Evolutionary conservation across 306 rosid genomes (phyloP).

Genomic region (Oxytropis ochrocephala): DNA sequence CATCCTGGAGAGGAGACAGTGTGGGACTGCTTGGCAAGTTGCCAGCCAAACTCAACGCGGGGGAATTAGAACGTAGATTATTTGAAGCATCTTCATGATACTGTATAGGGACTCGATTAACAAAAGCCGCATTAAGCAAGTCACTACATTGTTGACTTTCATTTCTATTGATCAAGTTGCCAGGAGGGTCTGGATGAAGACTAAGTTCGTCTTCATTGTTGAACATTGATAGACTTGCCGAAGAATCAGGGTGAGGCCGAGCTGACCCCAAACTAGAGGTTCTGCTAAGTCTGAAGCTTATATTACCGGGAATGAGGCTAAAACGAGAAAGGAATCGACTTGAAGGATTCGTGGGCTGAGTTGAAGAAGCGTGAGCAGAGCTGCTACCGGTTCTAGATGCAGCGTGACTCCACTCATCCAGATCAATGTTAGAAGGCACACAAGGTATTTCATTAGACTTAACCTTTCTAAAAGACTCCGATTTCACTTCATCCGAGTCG

Average conservation of each 20-base stretch:
- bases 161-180: conserved; percentile 31
- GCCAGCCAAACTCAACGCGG: conserved; percentile 22
- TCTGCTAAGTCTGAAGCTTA: conserved; percentile 88
- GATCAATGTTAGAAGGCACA: conserved; percentile 42
- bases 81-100: conserved; percentile 38
- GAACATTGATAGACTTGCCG: conserved; percentile 43
- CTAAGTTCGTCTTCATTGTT: conserved; percentile 58
- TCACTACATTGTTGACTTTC: conserved; percentile 43
- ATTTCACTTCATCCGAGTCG: conserved; percentile 38
- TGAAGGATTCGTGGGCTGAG: conserved; percentile 59
- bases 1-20: conserved; percentile 35
- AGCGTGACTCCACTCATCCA: conserved; percentile 51
- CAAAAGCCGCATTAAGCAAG: conserved; percentile 36
- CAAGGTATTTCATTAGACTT: conserved; percentile 48
- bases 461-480: conserved; percentile 48
- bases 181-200: conserved; percentile 31
- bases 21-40: conserved; percentile 32
- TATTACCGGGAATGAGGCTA: conserved; percentile 72
- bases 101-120: conserved; percentile 31
- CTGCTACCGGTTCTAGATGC: conserved; percentile 51
- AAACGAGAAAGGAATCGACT: conserved; percentile 76
- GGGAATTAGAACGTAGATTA: conserved; percentile 37
- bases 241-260: conserved; percentile 60
- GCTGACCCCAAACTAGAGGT: conserved; percentile 87
- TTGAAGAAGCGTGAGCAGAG: conserved; percentile 46